Percentiles rank a stretch among this genome's conserved stretches.
Evolutionary conservation across 257 asterid species (phyloP).

Genomic region (Coffea eugenioides): DNA sequence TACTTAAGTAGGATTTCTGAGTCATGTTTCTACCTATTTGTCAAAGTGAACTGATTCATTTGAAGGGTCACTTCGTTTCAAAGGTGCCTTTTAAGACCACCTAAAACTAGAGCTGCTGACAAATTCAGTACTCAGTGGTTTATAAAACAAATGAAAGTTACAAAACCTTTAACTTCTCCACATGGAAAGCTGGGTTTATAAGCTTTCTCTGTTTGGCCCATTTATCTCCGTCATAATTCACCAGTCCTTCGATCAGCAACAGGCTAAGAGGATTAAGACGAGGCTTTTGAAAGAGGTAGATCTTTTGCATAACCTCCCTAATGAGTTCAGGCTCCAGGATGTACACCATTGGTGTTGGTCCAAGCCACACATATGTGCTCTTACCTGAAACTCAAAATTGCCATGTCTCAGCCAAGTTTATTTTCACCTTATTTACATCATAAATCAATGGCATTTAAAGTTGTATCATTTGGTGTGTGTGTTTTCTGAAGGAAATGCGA

Average conservation of each 20-base stretch:
- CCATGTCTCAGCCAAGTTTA: not conserved
- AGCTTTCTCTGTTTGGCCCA: conserved; percentile 26
- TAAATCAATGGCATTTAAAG: not conserved
- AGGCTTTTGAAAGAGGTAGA: conserved; percentile 10
- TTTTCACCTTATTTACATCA: not conserved
- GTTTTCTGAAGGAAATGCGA: not conserved
- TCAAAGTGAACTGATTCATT: not conserved
- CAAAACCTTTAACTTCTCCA: conserved; percentile 26
- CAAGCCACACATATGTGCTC: conserved; percentile 15
- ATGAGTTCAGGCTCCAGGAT: conserved; percentile 17
- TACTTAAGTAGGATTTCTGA: not conserved
- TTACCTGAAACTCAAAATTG: conserved; percentile 16
- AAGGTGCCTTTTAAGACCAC: not conserved
- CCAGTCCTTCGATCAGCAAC: conserved; percentile 13
- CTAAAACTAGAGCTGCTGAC: not conserved
- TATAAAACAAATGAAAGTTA: not conserved
- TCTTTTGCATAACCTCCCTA: conserved; percentile 8
- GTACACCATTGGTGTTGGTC: conserved; percentile 13
- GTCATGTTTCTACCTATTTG: not conserved
- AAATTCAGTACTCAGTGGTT: not conserved
- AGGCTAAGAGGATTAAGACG: not conserved
- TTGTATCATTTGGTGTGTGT: not conserved
- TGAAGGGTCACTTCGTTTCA: not conserved
- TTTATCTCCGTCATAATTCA: conserved; percentile 14
- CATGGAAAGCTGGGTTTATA: conserved; percentile 23